Conservation (phyloP, 768 basidiomycete species). For the Leccinum barrowsii region DNA sequence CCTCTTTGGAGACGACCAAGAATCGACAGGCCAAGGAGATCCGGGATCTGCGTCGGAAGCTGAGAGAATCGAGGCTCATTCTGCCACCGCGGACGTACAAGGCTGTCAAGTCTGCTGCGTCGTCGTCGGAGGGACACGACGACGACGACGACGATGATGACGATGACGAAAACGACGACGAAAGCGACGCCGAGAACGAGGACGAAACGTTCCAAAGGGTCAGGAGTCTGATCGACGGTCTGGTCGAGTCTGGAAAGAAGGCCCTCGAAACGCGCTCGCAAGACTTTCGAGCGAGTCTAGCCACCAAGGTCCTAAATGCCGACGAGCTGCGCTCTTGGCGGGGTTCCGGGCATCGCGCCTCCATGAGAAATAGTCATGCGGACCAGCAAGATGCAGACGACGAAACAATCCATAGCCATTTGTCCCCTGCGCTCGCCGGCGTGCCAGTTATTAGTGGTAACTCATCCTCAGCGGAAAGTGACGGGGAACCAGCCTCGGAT, state of each 20-base stretch:
- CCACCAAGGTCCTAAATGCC: conserved; percentile 66
- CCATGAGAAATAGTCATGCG: conserved; percentile 8
- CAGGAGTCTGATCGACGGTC: conserved; percentile 55
- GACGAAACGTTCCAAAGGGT: conserved; percentile 62
- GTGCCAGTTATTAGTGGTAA: conserved; percentile 12
- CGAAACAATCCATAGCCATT: conserved; percentile 23
- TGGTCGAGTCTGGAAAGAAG: conserved; percentile 53
- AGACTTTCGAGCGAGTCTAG: conserved; percentile 48
- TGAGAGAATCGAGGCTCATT: conserved; percentile 78
- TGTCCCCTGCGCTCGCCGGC: conserved; percentile 19
- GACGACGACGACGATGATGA: conserved; percentile 30
- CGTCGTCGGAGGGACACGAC: conserved; percentile 38
- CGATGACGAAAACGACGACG: conserved; percentile 37
- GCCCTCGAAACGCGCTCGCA: conserved; percentile 59
- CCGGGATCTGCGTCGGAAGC: conserved; percentile 73
- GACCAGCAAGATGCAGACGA: conserved; percentile 28
- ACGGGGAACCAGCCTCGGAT: conserved; percentile 21
- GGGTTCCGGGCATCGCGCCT: conserved; percentile 29
- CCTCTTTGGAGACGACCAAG: conserved; percentile 75
- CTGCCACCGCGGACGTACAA: conserved; percentile 65
- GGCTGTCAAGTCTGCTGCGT: conserved; percentile 46
- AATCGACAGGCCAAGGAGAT: conserved; percentile 82
- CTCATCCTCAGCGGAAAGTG: conserved; percentile 26
- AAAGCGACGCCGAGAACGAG: conserved; percentile 32
- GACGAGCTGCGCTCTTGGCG: conserved; percentile 69